Conservation (phyloP, 768 basidiomycete species). For the Boletellus sp. region DNA sequence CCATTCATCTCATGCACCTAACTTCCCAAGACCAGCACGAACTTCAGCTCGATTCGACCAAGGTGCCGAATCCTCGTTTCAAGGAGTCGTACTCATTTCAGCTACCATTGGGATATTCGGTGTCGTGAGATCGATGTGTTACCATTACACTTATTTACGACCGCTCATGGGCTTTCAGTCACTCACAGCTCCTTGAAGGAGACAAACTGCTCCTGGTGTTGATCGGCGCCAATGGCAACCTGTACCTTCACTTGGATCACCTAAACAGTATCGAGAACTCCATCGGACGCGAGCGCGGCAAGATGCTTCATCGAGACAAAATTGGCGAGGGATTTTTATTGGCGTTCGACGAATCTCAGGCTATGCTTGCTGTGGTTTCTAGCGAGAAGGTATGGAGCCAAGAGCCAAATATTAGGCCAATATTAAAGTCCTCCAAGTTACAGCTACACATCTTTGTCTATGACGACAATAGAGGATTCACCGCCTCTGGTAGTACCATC, state of each 20-base stretch:
- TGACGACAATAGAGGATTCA: slow-evolving; percentile 44
- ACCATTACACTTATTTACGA: not conserved
- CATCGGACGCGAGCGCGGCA: slow-evolving; percentile 30
- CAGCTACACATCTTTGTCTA: slow-evolving; percentile 46
- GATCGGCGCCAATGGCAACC: slow-evolving; percentile 28
- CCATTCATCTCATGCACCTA: slow-evolving; percentile 27
- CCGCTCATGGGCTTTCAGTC: slow-evolving; percentile 17
- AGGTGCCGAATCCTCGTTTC: slow-evolving; percentile 25
- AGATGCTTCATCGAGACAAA: slow-evolving; percentile 41
- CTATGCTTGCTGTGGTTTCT: slow-evolving; percentile 45
- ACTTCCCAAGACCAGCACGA: slow-evolving; percentile 31
- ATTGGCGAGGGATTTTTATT: slow-evolving; percentile 44
- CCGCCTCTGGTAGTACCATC: slow-evolving; percentile 40
- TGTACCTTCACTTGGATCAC: slow-evolving; percentile 39
- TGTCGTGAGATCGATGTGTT: slow-evolving; percentile 18
- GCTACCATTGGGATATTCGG: slow-evolving; percentile 18
- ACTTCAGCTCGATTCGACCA: slow-evolving; percentile 21
- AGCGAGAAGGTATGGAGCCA: slow-evolving; percentile 36
- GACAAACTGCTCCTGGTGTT: slow-evolving; percentile 40
- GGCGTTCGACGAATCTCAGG: slow-evolving; percentile 50
- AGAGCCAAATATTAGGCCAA: not conserved
- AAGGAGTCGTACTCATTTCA: slow-evolving; percentile 24
- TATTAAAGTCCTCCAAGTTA: slow-evolving; percentile 21
- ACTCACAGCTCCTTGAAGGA: slow-evolving; percentile 40
- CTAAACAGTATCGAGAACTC: slow-evolving; percentile 33